phyloP scores from a whole-genome alignment of 208 protist species.

The Acanthamoeba healyi region DNA sequence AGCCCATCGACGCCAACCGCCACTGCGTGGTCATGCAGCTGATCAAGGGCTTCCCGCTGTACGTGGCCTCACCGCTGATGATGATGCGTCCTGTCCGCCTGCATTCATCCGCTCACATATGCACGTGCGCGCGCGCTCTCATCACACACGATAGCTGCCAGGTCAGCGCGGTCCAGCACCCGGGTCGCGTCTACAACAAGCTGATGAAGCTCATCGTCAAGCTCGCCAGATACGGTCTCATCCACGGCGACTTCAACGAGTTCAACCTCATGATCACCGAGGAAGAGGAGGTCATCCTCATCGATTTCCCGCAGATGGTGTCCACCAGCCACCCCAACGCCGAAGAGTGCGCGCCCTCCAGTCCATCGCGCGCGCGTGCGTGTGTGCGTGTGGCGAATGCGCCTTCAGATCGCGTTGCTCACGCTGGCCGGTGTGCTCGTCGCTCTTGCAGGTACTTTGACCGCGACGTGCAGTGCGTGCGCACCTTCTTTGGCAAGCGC shows the following conservation, averaged over 20 bases:
- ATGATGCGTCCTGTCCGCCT: slow-evolving; percentile 25
- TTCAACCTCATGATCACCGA: slow-evolving; percentile 98
- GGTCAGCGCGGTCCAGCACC: slow-evolving; percentile 93
- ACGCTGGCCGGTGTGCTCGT: background rate
- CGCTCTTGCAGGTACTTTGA: slow-evolving; percentile 93
- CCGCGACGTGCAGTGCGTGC: slow-evolving; percentile 97
- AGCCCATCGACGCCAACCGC: slow-evolving; percentile 97
- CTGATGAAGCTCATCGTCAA: slow-evolving; percentile 95
- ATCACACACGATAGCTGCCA: slow-evolving; percentile 86
- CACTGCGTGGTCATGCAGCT: slow-evolving; percentile 98
- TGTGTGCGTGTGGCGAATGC: no score
- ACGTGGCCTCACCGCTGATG: background rate
- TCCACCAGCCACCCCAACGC: slow-evolving; percentile 97
- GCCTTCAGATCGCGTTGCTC: no score
- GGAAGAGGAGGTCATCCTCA: slow-evolving; percentile 95
- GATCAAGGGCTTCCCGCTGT: slow-evolving; percentile 95
- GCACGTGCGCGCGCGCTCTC: background rate
- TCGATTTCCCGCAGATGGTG: slow-evolving; percentile 99
- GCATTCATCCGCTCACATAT: background rate
- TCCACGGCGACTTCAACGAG: slow-evolving; percentile 99
- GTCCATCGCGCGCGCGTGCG: background rate
- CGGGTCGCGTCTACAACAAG: slow-evolving; percentile 93
- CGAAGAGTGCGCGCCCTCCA: slow-evolving; percentile 86
- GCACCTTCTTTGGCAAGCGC: slow-evolving; percentile 95
- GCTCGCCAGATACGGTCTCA: slow-evolving; percentile 96